These are phyloP conservation scores for Chaetomium sp. DNA, from an alignment of 2,329 filamentous ascomycete genomes.

Conservation along the genomic window DNA sequence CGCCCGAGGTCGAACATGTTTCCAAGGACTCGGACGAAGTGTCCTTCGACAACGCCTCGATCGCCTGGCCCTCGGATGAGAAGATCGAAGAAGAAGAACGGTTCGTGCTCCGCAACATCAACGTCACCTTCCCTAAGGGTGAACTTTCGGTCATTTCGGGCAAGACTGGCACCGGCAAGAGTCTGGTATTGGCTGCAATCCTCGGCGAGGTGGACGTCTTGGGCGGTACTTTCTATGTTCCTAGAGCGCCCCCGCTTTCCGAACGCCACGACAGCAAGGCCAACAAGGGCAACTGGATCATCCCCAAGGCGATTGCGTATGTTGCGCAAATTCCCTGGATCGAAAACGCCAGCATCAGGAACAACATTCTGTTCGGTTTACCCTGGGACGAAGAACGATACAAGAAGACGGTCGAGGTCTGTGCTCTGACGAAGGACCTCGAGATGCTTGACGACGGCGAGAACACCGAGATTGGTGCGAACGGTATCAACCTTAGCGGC, in stretches of 20 bases:
- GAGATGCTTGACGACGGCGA: conserved; percentile 72
- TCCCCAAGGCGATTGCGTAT: conserved; percentile 63
- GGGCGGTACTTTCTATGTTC: conserved; percentile 52
- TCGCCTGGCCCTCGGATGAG: conserved; percentile 68
- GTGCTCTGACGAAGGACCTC: conserved; percentile 68
- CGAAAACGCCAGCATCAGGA: conserved; percentile 70
- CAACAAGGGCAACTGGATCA: conserved; percentile 59
- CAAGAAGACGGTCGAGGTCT: conserved; percentile 61
- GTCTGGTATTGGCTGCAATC: conserved; percentile 64
- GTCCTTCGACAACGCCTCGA: conserved; percentile 58
- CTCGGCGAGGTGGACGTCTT: conserved; percentile 70
- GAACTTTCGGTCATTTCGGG: conserved; percentile 71
- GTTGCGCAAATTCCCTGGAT: conserved; percentile 81
- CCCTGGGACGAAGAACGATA: conserved; percentile 66
- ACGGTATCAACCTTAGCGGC: conserved; percentile 77
- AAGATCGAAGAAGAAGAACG: conserved; percentile 49
- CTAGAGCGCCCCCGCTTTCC: conserved; percentile 40
- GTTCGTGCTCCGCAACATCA: conserved; percentile 60
- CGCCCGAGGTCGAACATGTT: conserved; percentile 55
- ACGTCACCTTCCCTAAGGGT: conserved; percentile 58
- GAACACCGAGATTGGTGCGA: conserved; percentile 73
- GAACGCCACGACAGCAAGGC: conserved; percentile 58
- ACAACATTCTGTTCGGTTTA: conserved; percentile 74
- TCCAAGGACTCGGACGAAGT: conserved; percentile 53
- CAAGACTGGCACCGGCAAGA: conserved; percentile 73